Evolutionary conservation across 2,329 filamentous ascomycete genomes (phyloP).

Genomic region (Triangularia setosa): DNA sequence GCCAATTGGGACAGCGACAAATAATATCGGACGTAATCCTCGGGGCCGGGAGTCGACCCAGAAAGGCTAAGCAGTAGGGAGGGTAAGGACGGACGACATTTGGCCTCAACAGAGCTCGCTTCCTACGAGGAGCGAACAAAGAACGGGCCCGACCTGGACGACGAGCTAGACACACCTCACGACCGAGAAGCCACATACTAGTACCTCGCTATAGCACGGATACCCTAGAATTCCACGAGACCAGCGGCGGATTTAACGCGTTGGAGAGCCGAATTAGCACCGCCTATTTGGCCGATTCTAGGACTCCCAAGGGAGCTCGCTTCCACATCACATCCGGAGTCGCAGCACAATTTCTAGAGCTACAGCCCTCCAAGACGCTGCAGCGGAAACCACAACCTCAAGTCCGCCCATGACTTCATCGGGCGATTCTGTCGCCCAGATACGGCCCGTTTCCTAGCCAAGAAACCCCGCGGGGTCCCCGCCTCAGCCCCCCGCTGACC

Average conservation of each 20-base stretch:
- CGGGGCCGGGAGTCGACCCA: neutral
- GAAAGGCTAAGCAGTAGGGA: neutral
- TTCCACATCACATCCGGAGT: conserved; percentile 5
- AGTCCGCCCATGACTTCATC: conserved; percentile 17
- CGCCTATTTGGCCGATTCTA: conserved; percentile 14
- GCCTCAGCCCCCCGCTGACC: conserved; percentile 8
- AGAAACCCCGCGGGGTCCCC: conserved; percentile 15
- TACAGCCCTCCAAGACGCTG: conserved; percentile 3
- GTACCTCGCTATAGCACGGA: neutral
- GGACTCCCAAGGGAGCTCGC: conserved; percentile 2
- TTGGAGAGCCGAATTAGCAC: conserved; percentile 15
- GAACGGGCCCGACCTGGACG: neutral
- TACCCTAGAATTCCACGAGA: neutral
- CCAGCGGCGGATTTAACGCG: neutral
- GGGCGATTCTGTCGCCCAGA: conserved; percentile 18
- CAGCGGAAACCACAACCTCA: conserved; percentile 9
- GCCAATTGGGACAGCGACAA: neutral
- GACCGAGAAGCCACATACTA: neutral
- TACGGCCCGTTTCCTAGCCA: conserved; percentile 23
- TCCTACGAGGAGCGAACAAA: neutral
- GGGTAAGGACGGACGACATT: neutral
- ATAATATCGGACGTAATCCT: neutral
- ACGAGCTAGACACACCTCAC: neutral
- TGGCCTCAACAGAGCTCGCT: neutral
- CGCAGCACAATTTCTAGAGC: conserved; percentile 13